These are phyloP conservation scores for Ogataea corticis DNA, from an alignment of 805 yeast species.

Conservation along the genomic window DNA sequence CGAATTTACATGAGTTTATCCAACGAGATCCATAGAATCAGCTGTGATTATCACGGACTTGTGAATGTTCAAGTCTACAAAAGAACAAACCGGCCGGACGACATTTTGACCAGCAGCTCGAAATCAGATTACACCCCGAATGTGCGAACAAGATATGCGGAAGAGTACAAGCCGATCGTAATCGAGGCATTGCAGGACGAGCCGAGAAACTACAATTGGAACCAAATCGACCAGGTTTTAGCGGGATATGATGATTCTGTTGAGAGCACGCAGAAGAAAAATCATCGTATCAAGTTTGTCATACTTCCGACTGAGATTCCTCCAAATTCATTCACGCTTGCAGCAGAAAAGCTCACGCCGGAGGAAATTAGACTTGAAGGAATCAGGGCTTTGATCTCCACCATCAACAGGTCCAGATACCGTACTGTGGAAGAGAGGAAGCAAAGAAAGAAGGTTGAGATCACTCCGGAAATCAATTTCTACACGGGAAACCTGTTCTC, in stretches of 20 bases:
- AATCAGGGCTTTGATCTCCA: conserved; percentile 61
- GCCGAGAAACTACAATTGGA: conserved; percentile 76
- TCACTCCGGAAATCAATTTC: conserved; percentile 73
- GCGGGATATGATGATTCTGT: conserved; percentile 86
- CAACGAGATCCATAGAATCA: conserved; percentile 82
- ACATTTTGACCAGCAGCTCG: conserved; percentile 29
- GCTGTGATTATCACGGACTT: conserved; percentile 68
- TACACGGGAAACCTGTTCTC: conserved; percentile 83
- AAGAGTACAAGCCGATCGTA: conserved; percentile 55
- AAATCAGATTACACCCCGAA: conserved; percentile 45
- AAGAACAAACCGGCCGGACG: conserved; percentile 34
- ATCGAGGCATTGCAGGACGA: conserved; percentile 56
- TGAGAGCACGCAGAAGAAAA: conserved; percentile 51
- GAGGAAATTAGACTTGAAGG: conserved; percentile 97
- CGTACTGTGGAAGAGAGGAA: conserved; percentile 43
- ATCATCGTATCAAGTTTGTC: conserved; percentile 78
- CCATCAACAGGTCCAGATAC: conserved; percentile 59
- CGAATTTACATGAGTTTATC: conserved; percentile 75
- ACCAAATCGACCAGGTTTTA: conserved; percentile 82
- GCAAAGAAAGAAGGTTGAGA: conserved; percentile 43
- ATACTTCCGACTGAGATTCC: conserved; percentile 78
- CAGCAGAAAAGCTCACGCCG: conserved; percentile 62
- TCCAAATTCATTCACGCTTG: conserved; percentile 42
- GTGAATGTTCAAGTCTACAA: conserved; percentile 78
- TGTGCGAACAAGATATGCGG: conserved; percentile 79